Base-by-base conservation (phyloP, 2,329 filamentous ascomycete genomes). In the Trichoderma citrinoviride region DNA sequence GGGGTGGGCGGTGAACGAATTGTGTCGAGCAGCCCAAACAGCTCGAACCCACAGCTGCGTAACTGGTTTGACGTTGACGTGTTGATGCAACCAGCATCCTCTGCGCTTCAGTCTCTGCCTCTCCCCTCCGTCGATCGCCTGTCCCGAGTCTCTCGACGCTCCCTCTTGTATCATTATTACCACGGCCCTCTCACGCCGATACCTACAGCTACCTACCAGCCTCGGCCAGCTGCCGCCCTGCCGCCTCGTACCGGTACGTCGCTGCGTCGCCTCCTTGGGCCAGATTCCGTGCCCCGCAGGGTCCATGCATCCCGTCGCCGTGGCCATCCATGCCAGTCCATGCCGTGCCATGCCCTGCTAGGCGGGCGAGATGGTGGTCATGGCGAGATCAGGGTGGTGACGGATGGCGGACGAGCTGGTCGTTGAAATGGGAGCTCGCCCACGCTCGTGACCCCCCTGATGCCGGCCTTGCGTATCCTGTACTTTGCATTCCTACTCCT, bases 1-100 rank as follows among this genome's bases (percentile, higher is more conserved):
- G 61, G 53, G 53, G 61, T 64, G 61, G 61, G 61, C 61, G 61
- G 61, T 64, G 52, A 64, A 56, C 61, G 61, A 56, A 64, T 56
- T 49, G 41, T 44, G 46, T 60, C 37, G 43, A 40, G 12, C 54
- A 29, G n/a, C 19, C 19, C 27, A 46, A 46, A 29, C 37, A 56
- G 19, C 52, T 52, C 49, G 43, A 60, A 63, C 43, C 61, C 43
- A 49, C 61, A 56, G 52, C 50, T 64, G 61, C 53, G 50, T 55
- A 56, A 64, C 61, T 49, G 43, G 29, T 43, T 41, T 64, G 61
- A 49, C 46, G 54, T 21, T 37, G 54, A 50, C 41, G 50, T 62
- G 60, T 62, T 41, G 61, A 55, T 63, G 61, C 41, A 56, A 49
- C 52, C 27, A 37, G 41, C 41, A 37, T 49, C 57, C 37, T 53